Base-by-base conservation (phyloP, 805 yeast species). In the Yarrowia yakushimensis region DNA sequence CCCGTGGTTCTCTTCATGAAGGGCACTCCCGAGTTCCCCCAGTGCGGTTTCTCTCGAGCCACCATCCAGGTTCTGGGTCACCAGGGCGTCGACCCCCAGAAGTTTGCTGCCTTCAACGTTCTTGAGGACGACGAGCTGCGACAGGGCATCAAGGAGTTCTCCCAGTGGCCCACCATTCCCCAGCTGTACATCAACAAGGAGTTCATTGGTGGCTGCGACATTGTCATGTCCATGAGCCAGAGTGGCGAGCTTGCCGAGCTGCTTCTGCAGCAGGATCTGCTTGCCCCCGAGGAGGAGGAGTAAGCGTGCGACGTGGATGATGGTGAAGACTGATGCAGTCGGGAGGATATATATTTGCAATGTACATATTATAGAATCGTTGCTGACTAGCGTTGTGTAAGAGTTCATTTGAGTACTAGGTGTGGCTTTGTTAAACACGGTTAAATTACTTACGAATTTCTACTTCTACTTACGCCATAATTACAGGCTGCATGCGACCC, bases 131-230 rank as follows among this genome's bases (percentile, higher is more conserved):
- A 87, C 2, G 98, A 94, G 70, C 82, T 94, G 66, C 88, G 99
- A 76, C 85, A 89, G 52, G 99, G 98, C 31, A 90, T 94, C 70
- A 94, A 94, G 77, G 99, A 94, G 73, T 94, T 83, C 76, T 85
- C 93, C 68, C 86, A 88, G 67, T 94, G 99, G 99, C 99, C 99
- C 63, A 94, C 99, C 0, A 91, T 94, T 64, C 99, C 99, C 15
- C 99, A 94, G 76, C 81, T 94, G 45, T 94, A 92, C 72, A 90
- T 94, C 62, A 75, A 78, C 68, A 85, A 86, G 67, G 99, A 94
- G 73, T 94, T 94, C 72, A 82, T 94, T 61, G 99, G 99, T 46
- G 99, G 99, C 4, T 94, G 97, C 76, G 99, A 94, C 75, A 92
- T 94, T 66, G 81, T 94, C 60, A 90, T 87, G 72, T 84, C 88